phyloP scores from a whole-genome alignment of 352 stramenopile species.

The Paralagenidium karlingii region DNA sequence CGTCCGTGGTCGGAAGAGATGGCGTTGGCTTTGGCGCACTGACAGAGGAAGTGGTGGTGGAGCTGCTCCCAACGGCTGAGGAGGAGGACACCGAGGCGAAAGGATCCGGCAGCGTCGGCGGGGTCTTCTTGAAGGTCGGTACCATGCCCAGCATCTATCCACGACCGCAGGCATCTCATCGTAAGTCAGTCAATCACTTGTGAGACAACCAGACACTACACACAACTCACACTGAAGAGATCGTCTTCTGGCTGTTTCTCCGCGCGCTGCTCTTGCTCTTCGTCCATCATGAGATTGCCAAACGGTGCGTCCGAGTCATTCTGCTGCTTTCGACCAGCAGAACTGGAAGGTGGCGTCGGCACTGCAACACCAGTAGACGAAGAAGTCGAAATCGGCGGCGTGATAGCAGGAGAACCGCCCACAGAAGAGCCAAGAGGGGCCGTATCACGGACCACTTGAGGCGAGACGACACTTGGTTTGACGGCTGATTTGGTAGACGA shows the following conservation, averaged over 20 bases:
- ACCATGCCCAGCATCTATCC: conserved; percentile 75
- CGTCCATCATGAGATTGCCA: too few species aligned
- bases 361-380: too few species aligned
- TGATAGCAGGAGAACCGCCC: too few species aligned
- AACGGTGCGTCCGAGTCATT: too few species aligned
- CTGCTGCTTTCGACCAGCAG: too few species aligned
- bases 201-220: conserved; percentile 1
- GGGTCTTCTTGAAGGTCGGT: conserved; percentile 56
- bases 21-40: conserved; percentile 10
- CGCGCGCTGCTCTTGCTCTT: too few species aligned
- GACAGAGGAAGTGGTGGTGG: conserved; percentile 1
- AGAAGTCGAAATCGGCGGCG: too few species aligned
- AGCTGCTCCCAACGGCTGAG: background rate
- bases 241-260: conserved; percentile 37
- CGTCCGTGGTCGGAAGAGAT: conserved; percentile 1
- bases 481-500: too few species aligned
- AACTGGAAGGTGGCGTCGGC: too few species aligned
- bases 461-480: too few species aligned
- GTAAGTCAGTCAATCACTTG: conserved; percentile 1
- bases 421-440: too few species aligned
- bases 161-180: conserved; percentile 2
- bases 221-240: conserved; percentile 60
- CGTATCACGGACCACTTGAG: too few species aligned
- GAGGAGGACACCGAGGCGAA: conserved; percentile 6
- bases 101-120: conserved; percentile 15